phyloP scores from a whole-genome alignment of 306 rosid genomes.

The Pachyrhizus erosus region DNA sequence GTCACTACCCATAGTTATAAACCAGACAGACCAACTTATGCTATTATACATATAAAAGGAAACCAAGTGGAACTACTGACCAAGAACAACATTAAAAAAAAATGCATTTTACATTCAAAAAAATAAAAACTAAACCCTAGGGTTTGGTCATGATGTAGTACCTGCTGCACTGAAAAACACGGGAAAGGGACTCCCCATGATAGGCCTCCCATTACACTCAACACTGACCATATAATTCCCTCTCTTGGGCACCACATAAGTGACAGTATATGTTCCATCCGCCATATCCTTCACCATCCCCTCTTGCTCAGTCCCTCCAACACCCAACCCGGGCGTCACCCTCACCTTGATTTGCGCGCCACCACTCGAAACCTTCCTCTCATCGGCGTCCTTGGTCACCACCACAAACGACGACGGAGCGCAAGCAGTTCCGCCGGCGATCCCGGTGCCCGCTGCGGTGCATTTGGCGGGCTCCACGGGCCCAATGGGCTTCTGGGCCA shows the following conservation, averaged over 20 bases:
- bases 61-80: constrained; percentile 18
- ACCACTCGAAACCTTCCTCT: constrained; percentile 75
- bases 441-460: constrained; percentile 87
- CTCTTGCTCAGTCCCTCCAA: constrained; percentile 95
- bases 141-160: constrained; percentile 22
- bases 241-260: constrained; percentile 94
- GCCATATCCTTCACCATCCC: constrained; percentile 97
- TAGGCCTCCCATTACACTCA: constrained; percentile 91
- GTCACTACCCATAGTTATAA: not conserved
- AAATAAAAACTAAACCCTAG: constrained; percentile 3
- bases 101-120: not conserved
- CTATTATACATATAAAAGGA: not conserved
- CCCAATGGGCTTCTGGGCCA: constrained; percentile 82
- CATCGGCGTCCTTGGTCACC: constrained; percentile 87
- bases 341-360: constrained; percentile 82
- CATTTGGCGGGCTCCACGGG: constrained; percentile 89
- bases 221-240: constrained; percentile 95
- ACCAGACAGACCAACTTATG: constrained; percentile 18
- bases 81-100: not conserved
- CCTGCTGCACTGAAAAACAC: constrained; percentile 99
- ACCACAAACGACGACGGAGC: constrained; percentile 79
- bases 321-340: constrained; percentile 86
- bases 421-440: constrained; percentile 91
- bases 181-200: constrained; percentile 98
- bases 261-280: constrained; percentile 87